phyloP scores from a whole-genome alignment of 176 grass and related monocot species.

The Otatea glauca region DNA sequence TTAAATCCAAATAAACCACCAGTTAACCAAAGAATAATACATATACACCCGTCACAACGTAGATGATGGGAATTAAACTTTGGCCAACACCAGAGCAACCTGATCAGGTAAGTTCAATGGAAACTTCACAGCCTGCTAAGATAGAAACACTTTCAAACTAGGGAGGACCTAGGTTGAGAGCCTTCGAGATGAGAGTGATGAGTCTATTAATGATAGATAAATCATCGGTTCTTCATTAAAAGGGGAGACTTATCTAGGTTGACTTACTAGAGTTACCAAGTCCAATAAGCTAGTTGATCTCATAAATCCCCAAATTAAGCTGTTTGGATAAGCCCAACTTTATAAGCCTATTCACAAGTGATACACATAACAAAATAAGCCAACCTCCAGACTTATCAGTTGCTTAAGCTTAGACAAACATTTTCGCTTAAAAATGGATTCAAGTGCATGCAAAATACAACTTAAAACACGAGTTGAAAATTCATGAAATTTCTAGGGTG shows the following conservation, averaged over 20 bases:
- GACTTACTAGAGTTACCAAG: neutral
- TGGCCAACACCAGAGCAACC: neutral
- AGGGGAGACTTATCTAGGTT: neutral
- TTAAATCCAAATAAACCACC: neutral
- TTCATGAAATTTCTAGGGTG: neutral
- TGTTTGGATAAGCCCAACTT: neutral
- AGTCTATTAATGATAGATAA: neutral
- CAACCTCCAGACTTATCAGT: neutral
- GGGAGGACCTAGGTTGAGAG: neutral
- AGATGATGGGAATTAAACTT: neutral
- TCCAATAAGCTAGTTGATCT: neutral
- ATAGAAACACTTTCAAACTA: neutral
- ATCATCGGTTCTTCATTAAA: neutral
- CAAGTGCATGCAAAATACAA: neutral
- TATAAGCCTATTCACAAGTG: neutral
- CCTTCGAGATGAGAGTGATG: constrained; percentile 5
- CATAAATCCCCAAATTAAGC: neutral
- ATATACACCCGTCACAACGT: too few relatives aligned
- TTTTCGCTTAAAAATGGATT: neutral
- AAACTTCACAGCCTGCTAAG: neutral
- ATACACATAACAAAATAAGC: neutral
- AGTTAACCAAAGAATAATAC: neutral
- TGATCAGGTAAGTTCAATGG: neutral
- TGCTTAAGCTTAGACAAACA: neutral
- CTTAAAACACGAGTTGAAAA: neutral